These are phyloP conservation scores for Penicillium olsonii DNA, from an alignment of 2,329 filamentous ascomycete genomes.

Conservation along the genomic window DNA sequence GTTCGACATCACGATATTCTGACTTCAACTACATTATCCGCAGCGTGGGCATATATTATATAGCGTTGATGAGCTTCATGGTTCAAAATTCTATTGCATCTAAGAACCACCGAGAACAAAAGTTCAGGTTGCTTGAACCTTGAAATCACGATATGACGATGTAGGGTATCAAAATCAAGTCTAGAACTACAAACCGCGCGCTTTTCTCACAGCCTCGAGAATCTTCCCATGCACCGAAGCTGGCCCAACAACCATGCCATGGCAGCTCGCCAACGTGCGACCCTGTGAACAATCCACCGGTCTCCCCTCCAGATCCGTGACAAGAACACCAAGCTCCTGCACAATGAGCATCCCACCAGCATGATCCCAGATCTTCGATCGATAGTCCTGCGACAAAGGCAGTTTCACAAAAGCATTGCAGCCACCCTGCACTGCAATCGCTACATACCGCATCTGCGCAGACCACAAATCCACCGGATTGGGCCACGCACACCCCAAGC, in stretches of 20 bases:
- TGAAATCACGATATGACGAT: conserved; percentile 9
- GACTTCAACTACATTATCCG: neutral
- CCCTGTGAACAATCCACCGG: conserved; percentile 51
- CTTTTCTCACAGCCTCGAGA: conserved; percentile 31
- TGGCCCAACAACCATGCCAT: conserved; percentile 46
- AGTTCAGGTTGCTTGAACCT: neutral
- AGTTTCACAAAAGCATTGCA: conserved; percentile 54
- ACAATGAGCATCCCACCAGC: conserved; percentile 55
- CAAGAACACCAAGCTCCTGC: conserved; percentile 52
- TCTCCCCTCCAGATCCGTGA: conserved; percentile 54
- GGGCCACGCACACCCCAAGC: conserved; percentile 49
- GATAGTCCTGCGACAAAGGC: conserved; percentile 45
- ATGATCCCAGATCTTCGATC: conserved; percentile 58
- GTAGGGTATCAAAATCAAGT: conserved; percentile 11
- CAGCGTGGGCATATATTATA: neutral
- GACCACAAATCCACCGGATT: conserved; percentile 53
- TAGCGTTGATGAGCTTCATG: neutral
- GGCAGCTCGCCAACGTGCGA: conserved; percentile 40
- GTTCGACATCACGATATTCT: neutral
- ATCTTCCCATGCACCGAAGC: conserved; percentile 36
- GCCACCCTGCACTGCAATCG: conserved; percentile 50
- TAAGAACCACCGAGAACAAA: neutral
- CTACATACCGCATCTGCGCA: conserved; percentile 57
- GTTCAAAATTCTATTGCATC: neutral
- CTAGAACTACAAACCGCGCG: conserved; percentile 19